Base-by-base conservation (phyloP, 164 flowering plant species). In the Tetracentron sinense region DNA sequence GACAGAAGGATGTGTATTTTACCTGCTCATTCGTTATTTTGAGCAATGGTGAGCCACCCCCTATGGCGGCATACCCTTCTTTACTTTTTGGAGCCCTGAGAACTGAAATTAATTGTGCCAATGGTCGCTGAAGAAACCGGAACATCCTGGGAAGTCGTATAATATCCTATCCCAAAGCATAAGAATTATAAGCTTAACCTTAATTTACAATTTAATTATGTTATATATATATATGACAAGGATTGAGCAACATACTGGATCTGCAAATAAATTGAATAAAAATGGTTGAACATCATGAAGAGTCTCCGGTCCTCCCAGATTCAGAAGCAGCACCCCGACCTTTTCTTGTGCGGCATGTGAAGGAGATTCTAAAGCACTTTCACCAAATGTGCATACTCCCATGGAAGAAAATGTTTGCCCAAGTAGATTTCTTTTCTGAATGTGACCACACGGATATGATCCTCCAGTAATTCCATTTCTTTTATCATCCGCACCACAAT, bases 51-150 rank as follows among this genome's bases (percentile, higher is more conserved):
- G 99, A 95, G 27, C 99, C 97, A 64, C 99, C 99, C 46, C 99
- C 97, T 51, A 95, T 90, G 30, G 99, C 58, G 70, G 97, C 97
- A 85, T 95, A 95, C n/a, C 91, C 97, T 81, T 95, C 97, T 75
- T 88, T 92, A 71, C 96, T 86, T 72, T 38, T 95, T 26, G 99
- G 96, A 62, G 99, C 97, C 49, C 96, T 80, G n/a, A 86, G 75
- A 47, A 77, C 77, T 53, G 98, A 92, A 68, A 92, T 90, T 30
- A 92, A 73, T 56, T 85, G 87, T 25, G 98, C 98, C 77, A 92
- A 69, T 16, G 96, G 92, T 19, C 83, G 61, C 59, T 85, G 97
- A 65, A 95, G 96, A 69, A 95, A 92, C 63, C 64, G 72, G 64
- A 95, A 89, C 63, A 76, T 69, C 78, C 97, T 86, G 3, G 99